Percentiles rank a stretch among this genome's conserved stretches.
Conservation (phyloP, 2,329 filamentous ascomycete genomes). For the Bipolaris sorokiniana region DNA sequence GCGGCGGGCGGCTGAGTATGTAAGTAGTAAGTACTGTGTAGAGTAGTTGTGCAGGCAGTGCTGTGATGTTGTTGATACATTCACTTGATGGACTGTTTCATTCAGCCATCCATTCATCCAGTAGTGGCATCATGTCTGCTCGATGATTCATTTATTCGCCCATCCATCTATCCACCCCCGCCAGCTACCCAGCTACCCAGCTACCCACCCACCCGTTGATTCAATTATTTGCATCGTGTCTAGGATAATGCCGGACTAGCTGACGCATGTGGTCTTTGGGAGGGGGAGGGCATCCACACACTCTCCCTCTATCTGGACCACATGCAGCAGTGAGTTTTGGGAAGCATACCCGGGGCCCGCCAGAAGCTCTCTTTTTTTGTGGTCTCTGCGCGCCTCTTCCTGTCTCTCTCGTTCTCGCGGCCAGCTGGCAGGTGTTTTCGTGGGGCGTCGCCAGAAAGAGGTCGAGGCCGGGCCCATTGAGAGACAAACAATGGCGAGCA, state of each 20-base stretch:
- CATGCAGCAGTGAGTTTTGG: conserved; percentile 31
- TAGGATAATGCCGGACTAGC: conserved; percentile 32
- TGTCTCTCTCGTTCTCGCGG: background rate
- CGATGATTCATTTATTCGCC: background rate
- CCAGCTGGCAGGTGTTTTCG: conserved; percentile 33
- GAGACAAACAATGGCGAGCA: conserved; percentile 40
- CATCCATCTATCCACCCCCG: background rate
- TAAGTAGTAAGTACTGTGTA: background rate
- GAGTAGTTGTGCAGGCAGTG: background rate
- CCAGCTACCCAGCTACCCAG: background rate
- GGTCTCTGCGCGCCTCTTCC: background rate
- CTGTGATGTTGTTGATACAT: background rate
- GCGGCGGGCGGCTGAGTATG: background rate
- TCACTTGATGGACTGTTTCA: background rate
- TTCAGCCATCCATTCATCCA: too few relatives aligned
- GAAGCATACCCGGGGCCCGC: conserved; percentile 21
- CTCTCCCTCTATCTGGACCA: conserved; percentile 12
- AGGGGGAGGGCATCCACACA: conserved; percentile 18
- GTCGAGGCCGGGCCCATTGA: conserved; percentile 44
- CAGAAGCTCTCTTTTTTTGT: conserved; percentile 17
- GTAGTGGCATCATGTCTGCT: background rate
- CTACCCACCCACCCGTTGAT: background rate
- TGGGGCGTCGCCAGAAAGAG: conserved; percentile 38
- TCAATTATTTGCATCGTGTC: conserved; percentile 1
- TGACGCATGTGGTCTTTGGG: conserved; percentile 31